phyloP scores from a whole-genome alignment of 148 eudicot genomes.

The Simmondsia chinensis region DNA sequence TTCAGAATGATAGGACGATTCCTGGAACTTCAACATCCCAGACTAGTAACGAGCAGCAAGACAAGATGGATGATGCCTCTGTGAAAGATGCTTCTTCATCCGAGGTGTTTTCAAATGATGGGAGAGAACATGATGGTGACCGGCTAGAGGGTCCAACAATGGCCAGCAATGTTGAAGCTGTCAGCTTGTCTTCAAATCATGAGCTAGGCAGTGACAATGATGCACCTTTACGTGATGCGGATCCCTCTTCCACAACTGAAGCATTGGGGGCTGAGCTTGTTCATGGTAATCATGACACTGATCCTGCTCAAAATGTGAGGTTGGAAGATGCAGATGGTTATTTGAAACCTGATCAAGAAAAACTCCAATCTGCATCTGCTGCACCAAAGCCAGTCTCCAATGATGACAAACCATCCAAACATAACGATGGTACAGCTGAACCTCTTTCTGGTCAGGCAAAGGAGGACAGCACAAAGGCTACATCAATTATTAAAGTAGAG shows the following conservation, averaged over 20 bases:
- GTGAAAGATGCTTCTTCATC: slow-evolving; percentile 22
- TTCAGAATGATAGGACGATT: slow-evolving; percentile 18
- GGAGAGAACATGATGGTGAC: slow-evolving; percentile 19
- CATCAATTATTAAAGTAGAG: slow-evolving; percentile 43
- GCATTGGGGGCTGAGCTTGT: slow-evolving; percentile 27
- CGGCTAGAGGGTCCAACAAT: slow-evolving; percentile 22
- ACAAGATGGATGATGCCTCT: slow-evolving; percentile 21
- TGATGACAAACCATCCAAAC: slow-evolving; percentile 24
- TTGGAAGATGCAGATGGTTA: slow-evolving; percentile 27
- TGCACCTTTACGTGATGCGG: slow-evolving; percentile 16
- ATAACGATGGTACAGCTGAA: slow-evolving; percentile 32
- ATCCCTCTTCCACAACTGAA: slow-evolving; percentile 17
- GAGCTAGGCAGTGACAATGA: slow-evolving; percentile 23
- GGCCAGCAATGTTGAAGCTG: slow-evolving; percentile 15
- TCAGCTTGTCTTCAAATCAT: slow-evolving; percentile 24
- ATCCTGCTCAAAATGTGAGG: slow-evolving; percentile 29
- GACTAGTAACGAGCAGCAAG: slow-evolving; percentile 32
- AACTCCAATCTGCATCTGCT: slow-evolving; percentile 24
- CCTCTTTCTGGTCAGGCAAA: slow-evolving; percentile 21
- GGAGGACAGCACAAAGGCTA: slow-evolving; percentile 22
- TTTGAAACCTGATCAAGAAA: slow-evolving; percentile 26
- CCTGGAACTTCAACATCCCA: slow-evolving; percentile 22
- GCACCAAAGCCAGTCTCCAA: slow-evolving; percentile 13
- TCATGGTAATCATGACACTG: slow-evolving; percentile 23
- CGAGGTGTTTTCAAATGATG: slow-evolving; percentile 26